Conservation (phyloP, 768 basidiomycete genomes). For the Trametes cinnabarina region DNA sequence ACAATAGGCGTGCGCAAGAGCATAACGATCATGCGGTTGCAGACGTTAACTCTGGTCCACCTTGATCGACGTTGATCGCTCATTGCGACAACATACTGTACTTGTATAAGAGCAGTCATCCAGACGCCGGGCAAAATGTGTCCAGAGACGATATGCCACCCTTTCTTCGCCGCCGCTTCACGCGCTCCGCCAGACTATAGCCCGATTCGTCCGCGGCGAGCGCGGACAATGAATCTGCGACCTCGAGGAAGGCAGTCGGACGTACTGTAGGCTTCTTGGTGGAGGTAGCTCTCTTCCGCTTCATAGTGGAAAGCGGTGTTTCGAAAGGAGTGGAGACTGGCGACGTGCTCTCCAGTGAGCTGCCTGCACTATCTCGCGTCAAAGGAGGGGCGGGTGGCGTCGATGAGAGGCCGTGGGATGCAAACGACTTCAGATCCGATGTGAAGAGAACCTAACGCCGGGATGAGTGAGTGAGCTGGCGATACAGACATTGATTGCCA, state of each 20-base stretch:
- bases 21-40: no score
- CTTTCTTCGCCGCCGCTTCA: constrained; percentile 27
- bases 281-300: constrained; percentile 2
- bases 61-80: no score
- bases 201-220: background rate
- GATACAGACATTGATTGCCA: background rate
- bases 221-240: background rate
- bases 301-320: background rate
- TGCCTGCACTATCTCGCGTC: background rate
- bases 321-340: background rate
- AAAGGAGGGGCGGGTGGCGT: constrained; percentile 16
- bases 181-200: constrained; percentile 24
- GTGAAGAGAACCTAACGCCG: constrained; percentile 36
- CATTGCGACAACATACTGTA: no score
- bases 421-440: constrained; percentile 37
- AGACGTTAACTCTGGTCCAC: no score
- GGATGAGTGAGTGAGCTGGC: background rate
- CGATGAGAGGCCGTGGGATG: constrained; percentile 29
- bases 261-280: background rate
- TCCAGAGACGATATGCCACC: background rate
- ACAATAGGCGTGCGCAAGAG: no score
- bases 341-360: background rate
- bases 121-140: no score
- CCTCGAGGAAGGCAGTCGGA: background rate
- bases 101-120: no score